Evolutionary conservation across 2,329 filamentous ascomycete species (phyloP).

Genomic region (Paecilomyces niveus): DNA sequence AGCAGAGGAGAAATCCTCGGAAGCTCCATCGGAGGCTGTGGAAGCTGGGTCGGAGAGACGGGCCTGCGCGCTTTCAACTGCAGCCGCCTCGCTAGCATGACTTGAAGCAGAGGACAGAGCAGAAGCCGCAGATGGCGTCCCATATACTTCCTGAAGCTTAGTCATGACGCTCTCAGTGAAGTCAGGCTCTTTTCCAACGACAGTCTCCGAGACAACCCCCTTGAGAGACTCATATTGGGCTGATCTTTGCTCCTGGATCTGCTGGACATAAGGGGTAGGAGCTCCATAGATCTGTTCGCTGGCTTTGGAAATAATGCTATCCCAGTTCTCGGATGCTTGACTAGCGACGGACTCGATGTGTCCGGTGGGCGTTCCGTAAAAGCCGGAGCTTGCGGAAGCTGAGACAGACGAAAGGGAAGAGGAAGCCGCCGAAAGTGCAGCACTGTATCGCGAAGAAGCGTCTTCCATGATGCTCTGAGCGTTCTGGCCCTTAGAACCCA

Average conservation of each 20-base stretch:
- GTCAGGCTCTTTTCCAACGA: slow-evolving; percentile 68
- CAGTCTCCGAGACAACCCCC: slow-evolving; percentile 66
- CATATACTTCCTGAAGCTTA: slow-evolving; percentile 64
- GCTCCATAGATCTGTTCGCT: slow-evolving; percentile 65
- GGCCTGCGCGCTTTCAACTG: slow-evolving; percentile 29
- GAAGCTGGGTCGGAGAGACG: slow-evolving; percentile 25
- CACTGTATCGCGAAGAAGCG: slow-evolving; percentile 39
- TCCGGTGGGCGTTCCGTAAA: slow-evolving; percentile 40
- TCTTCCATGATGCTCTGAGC: slow-evolving; percentile 33
- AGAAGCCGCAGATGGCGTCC: slow-evolving; percentile 46
- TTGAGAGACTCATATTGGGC: slow-evolving; percentile 64
- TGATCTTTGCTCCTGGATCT: slow-evolving; percentile 54
- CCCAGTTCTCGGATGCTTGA: slow-evolving; percentile 57
- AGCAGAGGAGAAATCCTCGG: slow-evolving; percentile 28
- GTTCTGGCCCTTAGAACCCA: slow-evolving; percentile 25
- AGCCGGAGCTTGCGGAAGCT: slow-evolving; percentile 34
- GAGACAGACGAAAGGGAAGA: slow-evolving; percentile 32
- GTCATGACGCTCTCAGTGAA: slow-evolving; percentile 76
- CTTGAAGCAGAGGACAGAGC: slow-evolving; percentile 45
- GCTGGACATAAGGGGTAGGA: slow-evolving; percentile 55
- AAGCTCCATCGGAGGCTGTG: slow-evolving; percentile 24
- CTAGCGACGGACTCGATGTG: slow-evolving; percentile 43
- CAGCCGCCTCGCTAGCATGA: slow-evolving; percentile 40
- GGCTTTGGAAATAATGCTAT: slow-evolving; percentile 55
- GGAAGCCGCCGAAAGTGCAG: slow-evolving; percentile 39